Base-by-base conservation (phyloP, 345 rosid genomes). In the Ceriops decandra region DNA sequence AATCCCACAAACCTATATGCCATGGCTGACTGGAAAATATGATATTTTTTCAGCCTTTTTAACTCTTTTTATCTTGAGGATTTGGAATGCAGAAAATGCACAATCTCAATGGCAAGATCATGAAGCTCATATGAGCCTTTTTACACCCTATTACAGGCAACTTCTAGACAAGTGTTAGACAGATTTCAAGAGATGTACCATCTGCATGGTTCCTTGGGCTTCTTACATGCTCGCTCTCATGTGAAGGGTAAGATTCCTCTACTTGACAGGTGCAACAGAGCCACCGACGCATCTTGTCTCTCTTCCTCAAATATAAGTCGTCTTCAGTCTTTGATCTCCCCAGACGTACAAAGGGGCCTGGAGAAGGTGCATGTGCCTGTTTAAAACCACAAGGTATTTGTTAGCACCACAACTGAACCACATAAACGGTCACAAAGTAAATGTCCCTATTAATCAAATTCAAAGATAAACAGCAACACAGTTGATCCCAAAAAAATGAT, bases 211-310 rank as follows among this genome's bases (percentile, higher is more conserved):
- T 59, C 72, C 78, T 76, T 8, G 92, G 87, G 84, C 76, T 88
- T 70, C 80, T 88, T 28, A 77, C 60, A 62, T 68, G 84, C 76
- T 91, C 96, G 20, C 71, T 76, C 31, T 89, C 93, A 67, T 78
- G 65, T 32, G 89, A 36, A 11, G 85, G 86, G 76, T 86, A 85
- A 9, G 93, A 73, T 79, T 95, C 97, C 70, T 92, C 93, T 0
- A 84, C 87, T 64, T 83, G 92, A 80, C 96, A 88, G 52, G 91
- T 85, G 80, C 99, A 95, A 59, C 99, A 95, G 11, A 95, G 78
- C 95, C 96, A 95, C 88, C 85, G 76, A 36, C 98, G 92, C 99
- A 95, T 92, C 87, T 77, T 90, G 79, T 78, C 75, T 81, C 74
- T 88, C 80, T 90, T 87, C 81, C 85, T 89, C 77, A 82, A 69